These are phyloP conservation scores for Monosporascus sp. DNA, from an alignment of 2,329 filamentous ascomycete species.

Conservation along the genomic window DNA sequence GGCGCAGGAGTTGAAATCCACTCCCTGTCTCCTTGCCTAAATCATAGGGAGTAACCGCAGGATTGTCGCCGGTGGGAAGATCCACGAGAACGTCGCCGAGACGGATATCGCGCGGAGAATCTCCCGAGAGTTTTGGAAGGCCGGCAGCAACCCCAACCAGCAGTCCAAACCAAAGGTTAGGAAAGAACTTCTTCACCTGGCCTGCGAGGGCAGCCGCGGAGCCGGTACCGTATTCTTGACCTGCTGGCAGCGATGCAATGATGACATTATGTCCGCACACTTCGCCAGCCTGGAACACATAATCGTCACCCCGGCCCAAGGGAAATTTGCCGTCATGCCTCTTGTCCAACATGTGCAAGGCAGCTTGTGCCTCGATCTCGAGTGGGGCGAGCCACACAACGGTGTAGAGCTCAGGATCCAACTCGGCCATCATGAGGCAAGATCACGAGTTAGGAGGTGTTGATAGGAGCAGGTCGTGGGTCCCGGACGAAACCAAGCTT, in stretches of 20 bases:
- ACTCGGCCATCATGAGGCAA: neutral
- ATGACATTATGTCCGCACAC: conserved; percentile 31
- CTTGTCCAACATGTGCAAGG: conserved; percentile 28
- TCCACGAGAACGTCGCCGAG: conserved; percentile 33
- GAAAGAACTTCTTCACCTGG: conserved; percentile 29
- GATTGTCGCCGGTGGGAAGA: conserved; percentile 16
- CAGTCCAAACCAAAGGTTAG: conserved; percentile 31
- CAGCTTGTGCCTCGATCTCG: conserved; percentile 31
- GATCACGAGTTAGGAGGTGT: too few species aligned
- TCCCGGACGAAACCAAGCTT: too few species aligned
- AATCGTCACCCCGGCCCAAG: conserved; percentile 27
- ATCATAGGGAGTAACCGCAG: conserved; percentile 28
- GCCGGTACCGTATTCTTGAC: conserved; percentile 29
- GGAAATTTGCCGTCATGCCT: conserved; percentile 27
- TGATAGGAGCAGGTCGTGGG: too few species aligned
- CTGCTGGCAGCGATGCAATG: conserved; percentile 28
- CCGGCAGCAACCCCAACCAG: conserved; percentile 33
- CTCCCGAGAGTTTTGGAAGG: conserved; percentile 21
- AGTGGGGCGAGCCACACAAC: conserved; percentile 34
- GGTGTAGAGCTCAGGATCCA: conserved; percentile 20
- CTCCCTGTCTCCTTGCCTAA: conserved; percentile 28
- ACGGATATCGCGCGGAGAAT: conserved; percentile 28
- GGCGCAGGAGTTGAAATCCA: conserved; percentile 21
- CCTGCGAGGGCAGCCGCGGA: conserved; percentile 29
- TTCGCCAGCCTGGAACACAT: conserved; percentile 31